Percentiles rank a stretch among this genome's conserved stretches.
These are phyloP conservation scores for Trichoderma koningii DNA, from an alignment of 2,329 filamentous ascomycete species.

Conservation along the genomic window DNA sequence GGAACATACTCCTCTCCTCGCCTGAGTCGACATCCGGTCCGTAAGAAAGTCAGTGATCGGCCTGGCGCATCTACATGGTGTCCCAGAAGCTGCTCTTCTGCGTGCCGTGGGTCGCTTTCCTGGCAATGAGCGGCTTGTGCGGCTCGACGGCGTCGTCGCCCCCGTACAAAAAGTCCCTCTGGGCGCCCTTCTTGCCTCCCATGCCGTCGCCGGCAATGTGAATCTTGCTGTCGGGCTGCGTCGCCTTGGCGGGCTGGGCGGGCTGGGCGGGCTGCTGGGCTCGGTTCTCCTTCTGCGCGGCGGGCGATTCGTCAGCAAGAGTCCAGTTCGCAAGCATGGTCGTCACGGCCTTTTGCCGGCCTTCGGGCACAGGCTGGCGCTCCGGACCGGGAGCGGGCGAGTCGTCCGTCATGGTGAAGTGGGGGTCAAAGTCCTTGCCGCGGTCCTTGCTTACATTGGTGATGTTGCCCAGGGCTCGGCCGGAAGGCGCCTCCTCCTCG, in stretches of 20 bases:
- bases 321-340: constrained; percentile 70
- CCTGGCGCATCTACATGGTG: constrained; percentile 34
- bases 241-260: constrained; percentile 24
- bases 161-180: constrained; percentile 61
- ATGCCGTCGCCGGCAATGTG: constrained; percentile 63
- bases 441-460: constrained; percentile 70
- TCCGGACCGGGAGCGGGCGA: constrained; percentile 53
- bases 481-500: constrained; percentile 45
- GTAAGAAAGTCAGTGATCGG: background rate
- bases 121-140: constrained; percentile 37
- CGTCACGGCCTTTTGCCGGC: constrained; percentile 69
- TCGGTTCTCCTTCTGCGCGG: constrained; percentile 49
- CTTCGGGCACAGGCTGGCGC: constrained; percentile 53
- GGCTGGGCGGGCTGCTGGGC: background rate
- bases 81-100: constrained; percentile 52
- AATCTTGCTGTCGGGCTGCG: constrained; percentile 34
- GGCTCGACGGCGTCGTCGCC: constrained; percentile 52
- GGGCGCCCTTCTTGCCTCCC: constrained; percentile 59
- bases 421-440: constrained; percentile 72
- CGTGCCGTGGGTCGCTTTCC: constrained; percentile 41
- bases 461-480: constrained; percentile 61
- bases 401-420: constrained; percentile 75
- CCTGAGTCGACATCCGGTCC: background rate
- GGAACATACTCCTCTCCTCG: background rate
- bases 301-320: constrained; percentile 57